A percentile compares a stretch with the other conserved stretches of the same genome.
phyloP scores from a whole-genome alignment of 2,329 filamentous ascomycete species.

The Aspergillus carbonarius region DNA sequence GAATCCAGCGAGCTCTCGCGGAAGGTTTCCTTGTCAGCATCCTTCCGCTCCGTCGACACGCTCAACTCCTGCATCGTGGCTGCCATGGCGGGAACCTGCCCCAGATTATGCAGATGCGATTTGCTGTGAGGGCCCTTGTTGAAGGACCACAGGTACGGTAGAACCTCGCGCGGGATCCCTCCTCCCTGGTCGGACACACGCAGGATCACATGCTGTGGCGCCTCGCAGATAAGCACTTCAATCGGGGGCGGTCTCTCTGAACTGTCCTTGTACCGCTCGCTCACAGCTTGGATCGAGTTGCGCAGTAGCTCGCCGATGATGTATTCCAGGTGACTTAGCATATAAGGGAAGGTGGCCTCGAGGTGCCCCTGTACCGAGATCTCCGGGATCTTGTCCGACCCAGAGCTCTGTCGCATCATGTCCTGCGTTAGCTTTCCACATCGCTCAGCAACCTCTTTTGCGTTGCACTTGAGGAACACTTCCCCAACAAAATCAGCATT shows the following conservation, averaged over 20 bases:
- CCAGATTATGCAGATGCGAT: slow-evolving; percentile 78
- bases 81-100: slow-evolving; percentile 83
- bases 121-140: slow-evolving; percentile 83
- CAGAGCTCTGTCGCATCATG: slow-evolving; percentile 73
- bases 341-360: slow-evolving; percentile 91
- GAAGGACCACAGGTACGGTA: slow-evolving; percentile 95
- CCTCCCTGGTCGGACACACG: slow-evolving; percentile 94
- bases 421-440: slow-evolving; percentile 75
- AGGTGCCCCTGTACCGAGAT: slow-evolving; percentile 83
- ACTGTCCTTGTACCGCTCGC: slow-evolving; percentile 65
- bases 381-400: slow-evolving; percentile 70
- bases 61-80: slow-evolving; percentile 88
- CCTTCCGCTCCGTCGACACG: slow-evolving; percentile 40
- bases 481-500: slow-evolving; percentile 87
- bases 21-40: slow-evolving; percentile 34
- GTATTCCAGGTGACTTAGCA: slow-evolving; percentile 93
- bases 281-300: slow-evolving; percentile 90
- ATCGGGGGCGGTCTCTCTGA: slow-evolving; percentile 68
- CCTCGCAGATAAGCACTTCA: slow-evolving; percentile 91
- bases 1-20: slow-evolving; percentile 70
- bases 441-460: slow-evolving; percentile 80
- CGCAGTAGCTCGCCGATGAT: slow-evolving; percentile 92
- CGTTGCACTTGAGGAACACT: slow-evolving; percentile 90
- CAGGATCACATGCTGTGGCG: slow-evolving; percentile 91
- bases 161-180: slow-evolving; percentile 78